phyloP scores from a whole-genome alignment of 805 yeast species.

The Kodamaea nitidulidarum region DNA sequence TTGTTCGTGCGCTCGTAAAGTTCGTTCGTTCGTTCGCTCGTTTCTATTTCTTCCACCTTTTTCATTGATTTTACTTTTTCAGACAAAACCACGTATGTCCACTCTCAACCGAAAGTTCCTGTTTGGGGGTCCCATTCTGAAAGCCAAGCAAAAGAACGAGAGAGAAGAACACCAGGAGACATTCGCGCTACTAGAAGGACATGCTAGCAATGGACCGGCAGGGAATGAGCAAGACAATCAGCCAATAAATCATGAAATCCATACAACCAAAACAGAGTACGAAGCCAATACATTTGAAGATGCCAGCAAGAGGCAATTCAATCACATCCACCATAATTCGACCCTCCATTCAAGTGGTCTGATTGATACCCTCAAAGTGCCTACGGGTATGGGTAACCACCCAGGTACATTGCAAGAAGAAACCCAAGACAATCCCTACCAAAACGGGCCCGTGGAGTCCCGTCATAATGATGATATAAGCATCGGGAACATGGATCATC shows the following conservation, averaged over 20 bases:
- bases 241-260: not conserved
- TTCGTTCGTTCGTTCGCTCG: no score
- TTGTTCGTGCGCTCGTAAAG: no score
- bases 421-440: not conserved
- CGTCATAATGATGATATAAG: no score
- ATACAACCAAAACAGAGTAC: not conserved
- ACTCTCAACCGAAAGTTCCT: conserved; percentile 5
- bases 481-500: no score
- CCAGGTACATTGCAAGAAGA: not conserved
- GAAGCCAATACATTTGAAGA: no score
- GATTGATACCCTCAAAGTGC: no score
- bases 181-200: not conserved
- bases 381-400: no score
- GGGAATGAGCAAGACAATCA: not conserved
- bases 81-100: not conserved
- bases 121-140: conserved; percentile 3
- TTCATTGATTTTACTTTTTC: not conserved
- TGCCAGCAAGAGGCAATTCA: no score
- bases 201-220: no score
- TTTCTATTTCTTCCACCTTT: not conserved
- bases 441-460: no score
- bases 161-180: not conserved
- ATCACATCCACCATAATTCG: no score
- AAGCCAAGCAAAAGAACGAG: not conserved
- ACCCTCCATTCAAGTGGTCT: no score